A percentile compares a stretch with the other conserved stretches of the same genome.
These are phyloP conservation scores for Clavariopsis aquatica DNA, from an alignment of 495 filamentous ascomycete genomes.

Conservation along the genomic window DNA sequence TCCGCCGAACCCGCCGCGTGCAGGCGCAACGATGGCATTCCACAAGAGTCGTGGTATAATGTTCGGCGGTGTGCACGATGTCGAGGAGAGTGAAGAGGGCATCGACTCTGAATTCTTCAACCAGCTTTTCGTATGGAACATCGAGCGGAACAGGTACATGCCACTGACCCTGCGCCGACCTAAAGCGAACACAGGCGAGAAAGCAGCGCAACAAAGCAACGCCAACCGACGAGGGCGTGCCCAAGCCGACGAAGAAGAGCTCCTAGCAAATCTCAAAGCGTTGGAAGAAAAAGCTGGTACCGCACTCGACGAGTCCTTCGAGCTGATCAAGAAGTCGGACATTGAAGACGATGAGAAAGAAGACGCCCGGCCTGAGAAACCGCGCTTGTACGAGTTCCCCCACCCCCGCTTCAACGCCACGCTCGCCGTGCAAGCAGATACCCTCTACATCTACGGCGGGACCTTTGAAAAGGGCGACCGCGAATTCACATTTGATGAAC, in stretches of 20 bases:
- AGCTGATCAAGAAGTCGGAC: slow-evolving; percentile 47
- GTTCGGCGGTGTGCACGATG: slow-evolving; percentile 94
- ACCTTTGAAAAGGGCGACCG: slow-evolving; percentile 93
- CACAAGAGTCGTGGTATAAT: slow-evolving; percentile 90
- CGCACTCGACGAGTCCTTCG: slow-evolving; percentile 54
- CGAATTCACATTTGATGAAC: slow-evolving; percentile 91
- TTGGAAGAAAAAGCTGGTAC: slow-evolving; percentile 71
- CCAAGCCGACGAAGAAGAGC: slow-evolving; percentile 84
- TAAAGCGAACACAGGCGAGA: slow-evolving; percentile 57
- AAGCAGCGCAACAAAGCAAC: slow-evolving; percentile 55
- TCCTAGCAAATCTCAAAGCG: slow-evolving; percentile 78
- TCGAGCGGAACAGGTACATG: slow-evolving; percentile 93
- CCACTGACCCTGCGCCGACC: slow-evolving; percentile 74
- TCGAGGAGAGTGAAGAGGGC: slow-evolving; percentile 89
- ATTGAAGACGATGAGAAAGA: slow-evolving; percentile 58
- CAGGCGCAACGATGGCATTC: slow-evolving; percentile 85
- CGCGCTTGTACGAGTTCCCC: slow-evolving; percentile 71
- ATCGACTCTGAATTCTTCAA: slow-evolving; percentile 98
- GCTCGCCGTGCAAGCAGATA: slow-evolving; percentile 86
- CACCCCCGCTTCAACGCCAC: slow-evolving; percentile 87
- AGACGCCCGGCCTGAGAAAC: slow-evolving; percentile 51
- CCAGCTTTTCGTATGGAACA: slow-evolving; percentile 82
- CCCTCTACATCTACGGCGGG: slow-evolving; percentile 89
- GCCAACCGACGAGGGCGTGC: slow-evolving; percentile 64
- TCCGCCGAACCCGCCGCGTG: slow-evolving; percentile 76